Evolutionary conservation across 139 green algal species (phyloP), one percentile per base, ranked within the genome.

Genomic region (Edaphochlamys debaryana): DNA sequence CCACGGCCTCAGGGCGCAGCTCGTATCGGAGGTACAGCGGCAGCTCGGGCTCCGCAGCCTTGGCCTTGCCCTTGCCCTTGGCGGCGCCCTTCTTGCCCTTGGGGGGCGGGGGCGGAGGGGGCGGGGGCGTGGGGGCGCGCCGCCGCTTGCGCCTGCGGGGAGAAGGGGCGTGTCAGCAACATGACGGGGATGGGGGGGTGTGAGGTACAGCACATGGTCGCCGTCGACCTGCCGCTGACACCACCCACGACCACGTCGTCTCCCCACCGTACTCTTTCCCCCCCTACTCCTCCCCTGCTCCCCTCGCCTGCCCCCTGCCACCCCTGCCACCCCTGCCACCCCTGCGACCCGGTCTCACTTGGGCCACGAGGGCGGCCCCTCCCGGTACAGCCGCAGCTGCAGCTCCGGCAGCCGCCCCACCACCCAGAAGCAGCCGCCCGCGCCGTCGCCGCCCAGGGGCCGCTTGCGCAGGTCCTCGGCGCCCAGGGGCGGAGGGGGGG

Each of bases 11-110:
- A 0, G 76, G 76, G 3, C 56, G 63, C 23, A 82, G 76, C 23
- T 82, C 42, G 76, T 74, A 82, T 42, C 50, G 41, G 32, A 82
- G 41, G 60, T 82, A 82, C 27, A 45, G 42, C 63, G 76, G 76
- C 7, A 38, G 42, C 63, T 73, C 25, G 1, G 41, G 37, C 41
- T 73, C 50, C 42, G 50, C 52, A 29, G 60, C 42, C 34, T 5
- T 34, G 60, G 42, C 66, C 29, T 40, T 41, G 22, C 13, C 34
- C 19, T n/a, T n/a, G 40, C n/a, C n/a, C n/a, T n/a, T 64, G 32
- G 50, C 52, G 38, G 60, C 42, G 27, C 11, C 64, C 74, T 62
- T 73, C 29, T 40, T 41, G 22, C 13, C 34, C 19, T n/a, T n/a
- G 40, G 30, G 30, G 19, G 60, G 60, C 30, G 30, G 30, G 27